phyloP scores from a whole-genome alignment of 495 filamentous ascomycete species.

The Xylaria longipes region DNA sequence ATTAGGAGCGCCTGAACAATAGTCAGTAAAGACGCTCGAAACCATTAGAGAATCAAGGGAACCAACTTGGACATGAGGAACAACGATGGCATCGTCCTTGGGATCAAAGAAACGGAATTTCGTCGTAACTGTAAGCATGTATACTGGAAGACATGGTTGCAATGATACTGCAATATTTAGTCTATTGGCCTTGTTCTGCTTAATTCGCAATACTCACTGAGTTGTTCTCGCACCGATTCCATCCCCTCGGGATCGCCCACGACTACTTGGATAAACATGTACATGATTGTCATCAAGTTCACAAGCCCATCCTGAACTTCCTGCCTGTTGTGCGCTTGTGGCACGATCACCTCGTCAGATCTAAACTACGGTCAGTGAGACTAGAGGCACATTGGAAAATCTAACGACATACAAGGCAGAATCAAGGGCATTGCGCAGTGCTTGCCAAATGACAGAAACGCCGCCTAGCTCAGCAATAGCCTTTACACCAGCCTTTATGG shows the following conservation, averaged over 20 bases:
- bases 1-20: slow-evolving; percentile 60
- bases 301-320: slow-evolving; percentile 61
- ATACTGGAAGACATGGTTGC: slow-evolving; percentile 72
- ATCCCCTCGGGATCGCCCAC: slow-evolving; percentile 55
- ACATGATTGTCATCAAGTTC: slow-evolving; percentile 70
- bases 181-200: slow-evolving; percentile 25
- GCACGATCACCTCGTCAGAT: slow-evolving; percentile 42
- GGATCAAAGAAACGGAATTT: slow-evolving; percentile 88
- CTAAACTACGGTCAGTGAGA: slow-evolving; percentile 42
- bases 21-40: slow-evolving; percentile 46
- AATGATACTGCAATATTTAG: slow-evolving; percentile 57
- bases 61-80: slow-evolving; percentile 33
- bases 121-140: slow-evolving; percentile 75
- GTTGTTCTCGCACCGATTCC: slow-evolving; percentile 43
- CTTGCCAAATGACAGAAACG: slow-evolving; percentile 64
- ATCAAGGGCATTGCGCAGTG: slow-evolving; percentile 66
- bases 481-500: slow-evolving; percentile 69
- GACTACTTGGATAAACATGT: slow-evolving; percentile 73
- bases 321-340: slow-evolving; percentile 43
- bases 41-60: not conserved
- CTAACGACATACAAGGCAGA: slow-evolving; percentile 49
- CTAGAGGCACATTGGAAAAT: not conserved
- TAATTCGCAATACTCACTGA: slow-evolving; percentile 44
- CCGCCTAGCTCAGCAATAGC: slow-evolving; percentile 66
- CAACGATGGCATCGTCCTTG: slow-evolving; percentile 46